Base-by-base conservation (phyloP, 352 stramenopile genomes). In the Pythium utonaiense region DNA sequence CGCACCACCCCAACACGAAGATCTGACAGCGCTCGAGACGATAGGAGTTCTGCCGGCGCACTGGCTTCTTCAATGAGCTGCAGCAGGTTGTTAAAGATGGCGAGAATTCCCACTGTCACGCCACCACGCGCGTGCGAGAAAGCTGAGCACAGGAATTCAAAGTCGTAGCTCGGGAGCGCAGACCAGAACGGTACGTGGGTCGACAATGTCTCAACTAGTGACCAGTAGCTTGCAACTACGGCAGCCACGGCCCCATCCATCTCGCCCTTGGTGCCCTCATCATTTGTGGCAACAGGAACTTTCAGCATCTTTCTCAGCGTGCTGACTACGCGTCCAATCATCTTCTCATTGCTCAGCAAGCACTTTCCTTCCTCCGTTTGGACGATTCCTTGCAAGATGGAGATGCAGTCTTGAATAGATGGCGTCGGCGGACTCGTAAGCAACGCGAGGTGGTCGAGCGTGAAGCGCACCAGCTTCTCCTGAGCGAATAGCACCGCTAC, bases 121-220 rank as follows among this genome's bases (percentile, higher is more conserved):
- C 51, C 48, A 8, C 78, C 73, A 1, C 50, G 65, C 1, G 85
- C 65, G 5, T 63, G 57, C 12, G 75, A 67, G 47, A 90, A 91
- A 22, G 74, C 74, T 1, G 69, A 65, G 57, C 78, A 93, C 14
- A 91, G 63, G 53, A 90, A 91, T 27, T 78, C 78, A 44, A 90
- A 83, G 59, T 89, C 74, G 41, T 84, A 75, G 28, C 55, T 75
- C 24, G 67, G 56, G 22, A 91, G 71, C 12, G 64, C 61, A 1
- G 28, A 30, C 83, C 83, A 93, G 56, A 89, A 74, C 13, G 59
- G 56, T 0, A 62, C 21, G 0, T 54, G 65, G 4, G 54, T 70
- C 8, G 80, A 71, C 25, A 91, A 53, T 7, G 52, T 49, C 16
- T 66, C 66, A 4, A 91, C 22, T 19, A 91, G 60, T n/a, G 50